Conservation (phyloP, 225 moss, liverwort and hornwort genomes). For the Thuidium tamariscinum region DNA sequence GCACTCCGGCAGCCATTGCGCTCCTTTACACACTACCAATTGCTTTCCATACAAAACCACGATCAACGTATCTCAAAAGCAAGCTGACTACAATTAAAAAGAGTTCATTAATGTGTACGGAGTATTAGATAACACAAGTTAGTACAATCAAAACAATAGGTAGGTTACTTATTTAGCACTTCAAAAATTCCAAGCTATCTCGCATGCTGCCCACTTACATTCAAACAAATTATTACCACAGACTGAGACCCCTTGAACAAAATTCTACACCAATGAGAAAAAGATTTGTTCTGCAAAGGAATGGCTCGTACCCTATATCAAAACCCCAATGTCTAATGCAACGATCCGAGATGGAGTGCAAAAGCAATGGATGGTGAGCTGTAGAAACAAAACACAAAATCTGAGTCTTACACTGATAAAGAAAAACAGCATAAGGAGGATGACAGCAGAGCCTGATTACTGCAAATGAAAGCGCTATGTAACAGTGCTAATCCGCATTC, state of each 20-base stretch:
- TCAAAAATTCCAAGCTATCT: not conserved
- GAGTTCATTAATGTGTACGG: not conserved
- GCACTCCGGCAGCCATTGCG: conserved; percentile 34
- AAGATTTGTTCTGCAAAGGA: not conserved
- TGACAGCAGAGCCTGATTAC: not conserved
- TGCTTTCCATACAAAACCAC: not conserved
- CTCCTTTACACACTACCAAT: not conserved
- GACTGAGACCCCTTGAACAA: not conserved
- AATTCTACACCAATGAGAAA: not conserved
- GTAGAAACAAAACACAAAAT: not conserved
- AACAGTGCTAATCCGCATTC: not conserved
- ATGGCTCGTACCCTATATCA: not conserved
- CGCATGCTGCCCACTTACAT: not conserved
- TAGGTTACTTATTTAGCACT: not conserved
- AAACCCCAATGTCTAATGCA: not conserved
- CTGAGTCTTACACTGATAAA: not conserved
- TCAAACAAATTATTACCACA: not conserved
- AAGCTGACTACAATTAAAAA: not conserved
- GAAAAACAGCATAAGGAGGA: not conserved
- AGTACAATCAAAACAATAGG: not conserved
- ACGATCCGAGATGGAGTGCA: not conserved
- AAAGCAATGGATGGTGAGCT: not conserved
- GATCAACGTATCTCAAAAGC: not conserved
- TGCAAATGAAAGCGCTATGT: not conserved
- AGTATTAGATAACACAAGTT: not conserved